Conservation (phyloP, 768 basidiomycete species). For the Russula vinacea region DNA sequence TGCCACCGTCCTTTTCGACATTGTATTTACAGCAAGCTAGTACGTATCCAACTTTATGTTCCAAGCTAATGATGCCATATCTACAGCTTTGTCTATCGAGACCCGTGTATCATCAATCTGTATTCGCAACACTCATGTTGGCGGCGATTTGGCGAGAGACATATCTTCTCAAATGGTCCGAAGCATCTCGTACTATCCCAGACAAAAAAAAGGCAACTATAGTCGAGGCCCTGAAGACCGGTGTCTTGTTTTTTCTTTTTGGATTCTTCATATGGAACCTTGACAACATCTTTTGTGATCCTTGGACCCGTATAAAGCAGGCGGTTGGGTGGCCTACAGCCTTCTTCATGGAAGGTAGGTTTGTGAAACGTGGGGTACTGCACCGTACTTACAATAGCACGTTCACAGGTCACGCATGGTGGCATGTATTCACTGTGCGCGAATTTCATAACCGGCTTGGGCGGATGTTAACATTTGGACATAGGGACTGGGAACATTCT, state of each 20-base stretch:
- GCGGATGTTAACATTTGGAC: conserved; percentile 18
- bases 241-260: conserved; percentile 53
- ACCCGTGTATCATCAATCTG: conserved; percentile 75
- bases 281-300: conserved; percentile 71
- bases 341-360: conserved; percentile 59
- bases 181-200: conserved; percentile 43
- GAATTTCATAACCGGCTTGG: neutral
- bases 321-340: conserved; percentile 60
- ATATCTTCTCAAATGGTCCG: conserved; percentile 50
- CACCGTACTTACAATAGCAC: conserved; percentile 4
- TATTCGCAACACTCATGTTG: conserved; percentile 62
- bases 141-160: conserved; percentile 46
- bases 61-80: neutral
- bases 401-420: conserved; percentile 63
- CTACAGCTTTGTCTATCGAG: conserved; percentile 58
- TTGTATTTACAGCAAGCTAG: conserved; percentile 71
- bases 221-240: conserved; percentile 48
- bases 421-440: conserved; percentile 65
- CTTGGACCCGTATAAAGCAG: conserved; percentile 54
- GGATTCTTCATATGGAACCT: conserved; percentile 79
- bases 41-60: conserved; percentile 39
- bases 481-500: conserved; percentile 36
- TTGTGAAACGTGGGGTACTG: neutral
- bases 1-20: conserved; percentile 47
- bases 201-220: conserved; percentile 43